Evolutionary conservation across 371 early-diverging fungal species (phyloP), one percentile per base, ranked within the genome.

Genomic region (Nematocida parisii): DNA sequence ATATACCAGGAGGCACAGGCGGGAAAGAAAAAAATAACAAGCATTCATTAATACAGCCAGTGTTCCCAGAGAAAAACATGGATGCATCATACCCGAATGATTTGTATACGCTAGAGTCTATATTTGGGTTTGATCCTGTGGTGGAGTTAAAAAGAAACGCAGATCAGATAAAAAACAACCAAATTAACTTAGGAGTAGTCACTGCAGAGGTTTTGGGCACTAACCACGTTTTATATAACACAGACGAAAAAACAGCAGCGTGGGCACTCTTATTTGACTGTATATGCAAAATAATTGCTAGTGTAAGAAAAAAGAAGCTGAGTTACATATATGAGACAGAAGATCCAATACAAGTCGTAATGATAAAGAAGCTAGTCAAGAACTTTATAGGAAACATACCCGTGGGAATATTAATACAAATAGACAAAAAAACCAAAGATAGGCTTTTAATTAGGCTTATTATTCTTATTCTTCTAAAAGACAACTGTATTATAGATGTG

Each of bases 51-150:
- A 22, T 39, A 33, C 18, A 64, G 64, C 64, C 64, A 20, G 44
- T 42, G 1, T 64, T 77, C 27, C 80, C 80, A 22, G 57, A 55
- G 33, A 22, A 77, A 55, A 58, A 68, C 52, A n/a, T n/a, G 71
- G 24, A 70, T 62, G 71, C 61, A 5, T 5, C 5, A 4, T 22
- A 57, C 9, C 68, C 57, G 0, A 61, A 13, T 11, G 80, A 67
- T 20, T 60, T 77, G 9, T 75, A 75, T 67, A 60, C 46, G 5
- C 9, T 50, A 22, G n/a, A 45, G 22, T 6, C 5, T 27, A n/a
- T 66, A 39, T n/a, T 75, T 15, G 75, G 55, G 46, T 66, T 52
- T 20, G 70, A 50, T 45, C 66, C 67, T 7, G 27, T 33, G 20
- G 27, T 1, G 39, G 24, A 64, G 20, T 13, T 62, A 13, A 20